These are phyloP conservation scores for Verticillium tricorpus DNA, from an alignment of 2,329 filamentous ascomycete genomes.

Conservation along the genomic window DNA sequence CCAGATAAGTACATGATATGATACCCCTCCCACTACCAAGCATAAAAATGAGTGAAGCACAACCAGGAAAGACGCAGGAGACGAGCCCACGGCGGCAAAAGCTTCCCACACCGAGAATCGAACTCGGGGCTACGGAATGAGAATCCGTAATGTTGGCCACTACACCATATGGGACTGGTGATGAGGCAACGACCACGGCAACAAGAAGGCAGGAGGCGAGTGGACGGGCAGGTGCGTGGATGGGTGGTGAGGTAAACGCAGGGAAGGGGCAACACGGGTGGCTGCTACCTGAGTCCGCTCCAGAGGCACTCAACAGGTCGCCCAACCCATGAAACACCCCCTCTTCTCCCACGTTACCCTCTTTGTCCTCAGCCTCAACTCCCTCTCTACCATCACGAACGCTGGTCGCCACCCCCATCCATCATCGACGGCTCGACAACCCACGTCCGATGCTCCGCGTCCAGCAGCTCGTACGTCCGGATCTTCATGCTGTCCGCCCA, in stretches of 20 bases:
- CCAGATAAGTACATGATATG: not conserved
- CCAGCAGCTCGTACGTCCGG: conserved; percentile 24
- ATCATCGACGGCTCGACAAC: conserved; percentile 13
- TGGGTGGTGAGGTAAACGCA: not conserved
- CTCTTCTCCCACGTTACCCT: too few species aligned
- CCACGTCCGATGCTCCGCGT: conserved; percentile 30
- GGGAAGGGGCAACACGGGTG: not conserved
- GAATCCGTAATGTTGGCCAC: conserved; percentile 5
- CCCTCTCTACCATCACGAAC: not conserved
- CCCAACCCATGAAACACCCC: not conserved
- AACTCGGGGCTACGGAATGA: conserved; percentile 5
- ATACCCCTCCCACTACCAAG: not conserved
- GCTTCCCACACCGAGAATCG: conserved; percentile 4
- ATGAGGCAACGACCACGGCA: not conserved
- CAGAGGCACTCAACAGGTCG: not conserved
- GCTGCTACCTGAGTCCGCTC: not conserved
- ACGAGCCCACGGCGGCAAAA: not conserved
- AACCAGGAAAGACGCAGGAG: not conserved
- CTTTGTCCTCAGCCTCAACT: not conserved
- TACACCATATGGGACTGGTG: conserved; percentile 5
- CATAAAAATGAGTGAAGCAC: not conserved
- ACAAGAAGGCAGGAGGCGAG: not conserved
- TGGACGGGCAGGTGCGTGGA: not conserved
- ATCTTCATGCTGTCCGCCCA: conserved; percentile 26
- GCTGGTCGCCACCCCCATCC: not conserved